Evolutionary conservation across 2,329 filamentous ascomycete genomes (phyloP).

Genomic region (Alternaria gansuensis): DNA sequence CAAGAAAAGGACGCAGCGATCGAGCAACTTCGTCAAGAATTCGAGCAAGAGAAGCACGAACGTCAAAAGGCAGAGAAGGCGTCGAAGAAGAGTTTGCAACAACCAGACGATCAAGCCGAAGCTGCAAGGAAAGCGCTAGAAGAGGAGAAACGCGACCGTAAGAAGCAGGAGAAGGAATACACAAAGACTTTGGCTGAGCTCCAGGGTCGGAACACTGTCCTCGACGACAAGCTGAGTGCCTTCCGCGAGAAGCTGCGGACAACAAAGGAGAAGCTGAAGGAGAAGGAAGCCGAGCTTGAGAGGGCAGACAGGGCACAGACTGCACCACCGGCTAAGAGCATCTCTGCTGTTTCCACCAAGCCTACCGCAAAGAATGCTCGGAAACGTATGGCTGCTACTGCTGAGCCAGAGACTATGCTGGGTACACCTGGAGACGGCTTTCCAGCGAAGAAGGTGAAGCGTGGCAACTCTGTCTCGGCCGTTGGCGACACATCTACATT

Average conservation of each 20-base stretch:
- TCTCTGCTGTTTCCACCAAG: slow-evolving; percentile 48
- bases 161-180: slow-evolving; percentile 62
- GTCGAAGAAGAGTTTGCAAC: slow-evolving; percentile 51
- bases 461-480: slow-evolving; percentile 63
- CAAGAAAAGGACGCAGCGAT: slow-evolving; percentile 54
- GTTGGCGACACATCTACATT: slow-evolving; percentile 90
- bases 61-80: slow-evolving; percentile 45
- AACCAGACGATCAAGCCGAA: slow-evolving; percentile 57
- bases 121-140: slow-evolving; percentile 61
- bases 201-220: slow-evolving; percentile 68
- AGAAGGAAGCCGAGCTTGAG: slow-evolving; percentile 63
- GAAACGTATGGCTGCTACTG: slow-evolving; percentile 55
- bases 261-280: slow-evolving; percentile 77
- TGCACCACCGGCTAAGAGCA: slow-evolving; percentile 42
- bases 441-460: slow-evolving; percentile 57
- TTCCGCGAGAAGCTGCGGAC: slow-evolving; percentile 74
- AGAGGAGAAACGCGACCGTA: slow-evolving; percentile 61
- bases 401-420: slow-evolving; percentile 59
- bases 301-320: slow-evolving; percentile 56
- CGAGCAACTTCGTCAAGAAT: slow-evolving; percentile 42
- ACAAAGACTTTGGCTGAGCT: slow-evolving; percentile 68
- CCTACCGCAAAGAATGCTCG: slow-evolving; percentile 50
- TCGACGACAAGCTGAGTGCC: slow-evolving; percentile 75
- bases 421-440: slow-evolving; percentile 60
- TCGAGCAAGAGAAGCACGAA: slow-evolving; percentile 56